These are phyloP conservation scores for Linnemannia hyalina DNA, from an alignment of 192 early-diverging fungal species.

Conservation along the genomic window DNA sequence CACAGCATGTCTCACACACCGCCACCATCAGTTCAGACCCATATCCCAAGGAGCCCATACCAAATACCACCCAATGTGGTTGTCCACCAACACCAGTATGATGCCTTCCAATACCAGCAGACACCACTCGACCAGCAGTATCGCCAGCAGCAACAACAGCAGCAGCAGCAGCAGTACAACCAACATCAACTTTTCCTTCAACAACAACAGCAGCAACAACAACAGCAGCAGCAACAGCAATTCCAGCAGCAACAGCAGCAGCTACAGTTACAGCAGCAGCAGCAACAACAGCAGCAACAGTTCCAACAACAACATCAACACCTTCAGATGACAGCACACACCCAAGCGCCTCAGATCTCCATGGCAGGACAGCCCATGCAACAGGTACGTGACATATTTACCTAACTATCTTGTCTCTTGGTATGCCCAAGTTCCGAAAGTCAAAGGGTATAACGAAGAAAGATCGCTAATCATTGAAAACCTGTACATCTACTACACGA, in stretches of 20 bases:
- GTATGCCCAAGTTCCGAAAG: too few relatives aligned
- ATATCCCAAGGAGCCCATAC: slow-evolving; percentile 44
- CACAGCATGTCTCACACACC: slow-evolving; percentile 36
- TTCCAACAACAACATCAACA: slow-evolving; percentile 31
- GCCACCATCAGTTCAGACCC: slow-evolving; percentile 23
- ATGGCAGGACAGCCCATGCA: slow-evolving; percentile 30
- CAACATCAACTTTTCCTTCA: slow-evolving; percentile 30
- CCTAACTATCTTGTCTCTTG: neutral
- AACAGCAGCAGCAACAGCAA: slow-evolving; percentile 31
- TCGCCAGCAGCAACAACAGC: slow-evolving; percentile 39
- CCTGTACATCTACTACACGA: neutral
- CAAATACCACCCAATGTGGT: slow-evolving; percentile 49
- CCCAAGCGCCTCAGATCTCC: slow-evolving; percentile 13
- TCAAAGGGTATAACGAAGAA: neutral
- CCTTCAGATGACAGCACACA: slow-evolving; percentile 15
- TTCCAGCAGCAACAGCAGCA: slow-evolving; percentile 19
- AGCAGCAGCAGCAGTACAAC: slow-evolving; percentile 28
- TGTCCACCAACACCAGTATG: slow-evolving; percentile 39
- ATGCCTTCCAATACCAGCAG: slow-evolving; percentile 46
- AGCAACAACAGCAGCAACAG: slow-evolving; percentile 24
- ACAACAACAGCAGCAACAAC: slow-evolving; percentile 45
- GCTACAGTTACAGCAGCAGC: slow-evolving; percentile 23
- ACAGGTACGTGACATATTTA: slow-evolving; percentile 6
- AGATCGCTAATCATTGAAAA: neutral
- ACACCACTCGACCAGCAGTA: slow-evolving; percentile 36